Evolutionary conservation across 371 early-diverging fungal species (phyloP), one percentile per base, ranked within the genome.

Genomic region (Rhizomucor miehei): DNA sequence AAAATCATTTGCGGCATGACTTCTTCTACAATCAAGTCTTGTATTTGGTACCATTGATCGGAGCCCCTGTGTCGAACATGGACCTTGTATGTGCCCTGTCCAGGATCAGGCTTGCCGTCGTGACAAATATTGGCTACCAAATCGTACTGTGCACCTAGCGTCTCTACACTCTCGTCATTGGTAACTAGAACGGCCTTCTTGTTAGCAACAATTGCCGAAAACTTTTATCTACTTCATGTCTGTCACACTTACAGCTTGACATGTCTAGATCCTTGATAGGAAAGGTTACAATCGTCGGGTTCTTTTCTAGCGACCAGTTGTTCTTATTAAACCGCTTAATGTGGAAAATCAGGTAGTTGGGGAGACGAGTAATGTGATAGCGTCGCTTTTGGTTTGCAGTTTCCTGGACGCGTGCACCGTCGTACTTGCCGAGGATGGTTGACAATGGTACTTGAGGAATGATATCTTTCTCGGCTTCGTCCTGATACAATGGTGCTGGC

Each of bases 211-310:
- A 19, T 14, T 41, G 10, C 11, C 14, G 16, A 6, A 6, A 11
- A 41, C 19, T 48, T 16, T 10, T 14, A 17, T 3, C 21, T 35
- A 13, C 41, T n/a, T 8, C 9, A 41, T 14, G 12, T 13, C 23
- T 1, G 14, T 13, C 16, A 35, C 1, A 69, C 73, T 57, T 81
- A 83, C 83, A 86, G 19, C 89, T 88, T 1, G 79, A 63, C 88
- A 97, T 84, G 56, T 93, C 89, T 3, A 96, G 63, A 48, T 88
- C 84, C 52, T 86, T 85, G 54, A 95, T 88, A 1, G 97, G 93
- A 51, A 92, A 98, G 55, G 91, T 95, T n/a, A 99, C 97, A 62
- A 99, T 96, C 3, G 99, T 99, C 0, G 93, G 95, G 63, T 97
- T 97, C 78, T 95, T 95, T 64, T 99, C 99, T 10, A 66, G 56